Conservation (phyloP, 768 basidiomycete species). For the Pisolithus albus region DNA sequence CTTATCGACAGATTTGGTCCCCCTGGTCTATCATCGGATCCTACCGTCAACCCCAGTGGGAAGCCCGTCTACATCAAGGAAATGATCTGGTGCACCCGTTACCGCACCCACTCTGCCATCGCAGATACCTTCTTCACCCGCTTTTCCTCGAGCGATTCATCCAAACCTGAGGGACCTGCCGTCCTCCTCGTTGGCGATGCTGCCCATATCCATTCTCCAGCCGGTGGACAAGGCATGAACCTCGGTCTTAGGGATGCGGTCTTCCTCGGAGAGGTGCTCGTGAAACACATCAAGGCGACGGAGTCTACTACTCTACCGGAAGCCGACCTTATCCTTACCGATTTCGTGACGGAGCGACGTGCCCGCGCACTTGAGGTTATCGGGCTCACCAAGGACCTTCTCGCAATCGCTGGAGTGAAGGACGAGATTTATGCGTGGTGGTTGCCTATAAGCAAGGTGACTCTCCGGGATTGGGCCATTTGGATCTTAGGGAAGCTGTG, state of each 20-base stretch:
- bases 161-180: slow-evolving; percentile 9
- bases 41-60: slow-evolving; percentile 26
- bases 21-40: slow-evolving; percentile 26
- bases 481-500: slow-evolving; percentile 15
- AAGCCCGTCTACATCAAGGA: slow-evolving; percentile 29
- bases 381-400: slow-evolving; percentile 32
- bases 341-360: slow-evolving; percentile 32
- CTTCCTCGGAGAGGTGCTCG: slow-evolving; percentile 37
- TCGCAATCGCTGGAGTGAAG: slow-evolving; percentile 18
- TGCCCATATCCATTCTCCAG: slow-evolving; percentile 49
- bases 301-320: slow-evolving; percentile 6
- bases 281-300: slow-evolving; percentile 24
- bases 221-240: slow-evolving; percentile 54
- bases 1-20: slow-evolving; percentile 38
- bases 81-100: slow-evolving; percentile 41
- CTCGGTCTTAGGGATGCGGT: slow-evolving; percentile 48
- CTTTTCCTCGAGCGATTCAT: slow-evolving; percentile 9
- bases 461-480: slow-evolving; percentile 21
- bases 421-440: slow-evolving; percentile 16
- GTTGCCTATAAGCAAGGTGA: slow-evolving; percentile 20
- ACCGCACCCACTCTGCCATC: slow-evolving; percentile 38
- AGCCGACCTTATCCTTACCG: slow-evolving; percentile 28
- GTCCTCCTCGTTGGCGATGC: slow-evolving; percentile 38
- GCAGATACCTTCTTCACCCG: slow-evolving; percentile 34
- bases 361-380: slow-evolving; percentile 38